Evolutionary conservation across 2,329 filamentous ascomycete genomes (phyloP), one percentile per base, ranked within the genome.

Genomic region (Alternaria novae-zelandiae): DNA sequence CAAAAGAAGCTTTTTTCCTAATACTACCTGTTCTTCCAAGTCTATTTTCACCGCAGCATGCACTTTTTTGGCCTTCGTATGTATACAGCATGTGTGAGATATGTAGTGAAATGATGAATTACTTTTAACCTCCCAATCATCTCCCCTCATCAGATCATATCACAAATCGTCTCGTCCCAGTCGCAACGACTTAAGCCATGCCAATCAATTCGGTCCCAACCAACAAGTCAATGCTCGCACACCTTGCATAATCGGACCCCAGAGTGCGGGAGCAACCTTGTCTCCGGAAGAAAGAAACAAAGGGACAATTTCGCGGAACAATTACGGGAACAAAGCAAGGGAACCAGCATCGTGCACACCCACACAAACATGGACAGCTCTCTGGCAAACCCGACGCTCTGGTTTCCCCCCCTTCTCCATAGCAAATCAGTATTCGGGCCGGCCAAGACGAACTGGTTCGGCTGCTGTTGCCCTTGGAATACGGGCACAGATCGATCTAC

Each of bases 1-100:
- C 47, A 60, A 65, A 68, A 66, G 67, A 64, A 60, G 57, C 49
- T 63, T 63, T 64, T 65, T 70, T 65, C 65, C 60, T 71, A 70
- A 70, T 71, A 70, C 62, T 65, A 59, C 25, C 41, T 46, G 44
- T 49, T 54, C 23, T 50, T 58, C 41, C 54, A 36, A 54, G 53
- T 61, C 54, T 61, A 53, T 44, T 28, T 43, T 61, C 15, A 43
- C 36, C 25, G n/a, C 43, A 51, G 43, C 53, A 43, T 30, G 20
- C 20, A 41, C 26, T 60, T 47, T 60, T 60, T 50, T 56, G 25
- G 23, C 20, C 53, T 49, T 45, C 26, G 49, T 56, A 65, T 47
- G 59, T 63, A 64, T 54, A 51, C 54, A 53, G 59, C 49, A 59
- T 63, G 54, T 63, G 62, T 56, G 59, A 46, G 59, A 67, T 65